These are phyloP conservation scores for Pleurotus djamor DNA, from an alignment of 768 basidiomycete genomes.

Conservation along the genomic window DNA sequence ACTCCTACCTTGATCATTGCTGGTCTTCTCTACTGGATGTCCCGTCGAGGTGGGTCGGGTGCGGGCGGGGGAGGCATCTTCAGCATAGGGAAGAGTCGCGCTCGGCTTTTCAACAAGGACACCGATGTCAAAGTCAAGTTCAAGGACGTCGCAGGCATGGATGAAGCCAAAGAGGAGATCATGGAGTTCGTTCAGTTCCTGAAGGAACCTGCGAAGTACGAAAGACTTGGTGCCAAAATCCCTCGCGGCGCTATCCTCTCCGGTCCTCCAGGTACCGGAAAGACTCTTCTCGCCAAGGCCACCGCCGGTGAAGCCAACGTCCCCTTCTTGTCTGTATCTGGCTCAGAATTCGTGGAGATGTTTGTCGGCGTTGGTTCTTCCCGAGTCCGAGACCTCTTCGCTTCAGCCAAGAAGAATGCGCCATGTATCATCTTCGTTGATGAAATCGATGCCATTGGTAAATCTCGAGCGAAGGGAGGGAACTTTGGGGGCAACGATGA, in stretches of 20 bases:
- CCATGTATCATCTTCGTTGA: conserved; percentile 99
- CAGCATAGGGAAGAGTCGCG: conserved; percentile 93
- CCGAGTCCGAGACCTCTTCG: conserved; percentile 95
- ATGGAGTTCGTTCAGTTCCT: conserved; percentile 99
- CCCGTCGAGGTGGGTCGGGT: conserved; percentile 62
- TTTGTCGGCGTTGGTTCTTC: conserved; percentile 99
- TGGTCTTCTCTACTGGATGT: conserved; percentile 88
- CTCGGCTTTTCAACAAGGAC: conserved; percentile 96
- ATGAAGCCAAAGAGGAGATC: conserved; percentile 99
- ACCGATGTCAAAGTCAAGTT: conserved; percentile 92
- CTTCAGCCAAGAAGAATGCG: conserved; percentile 95
- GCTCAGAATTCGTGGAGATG: conserved; percentile 99
- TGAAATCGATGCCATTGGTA: conserved; percentile 99
- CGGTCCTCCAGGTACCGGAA: conserved; percentile 97
- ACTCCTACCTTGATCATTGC: conserved; percentile 93
- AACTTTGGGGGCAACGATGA: conserved; percentile 88
- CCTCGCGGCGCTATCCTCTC: conserved; percentile 94
- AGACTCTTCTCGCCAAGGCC: conserved; percentile 96
- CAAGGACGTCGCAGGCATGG: conserved; percentile 98
- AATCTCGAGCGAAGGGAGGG: conserved; percentile 84
- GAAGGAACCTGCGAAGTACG: conserved; percentile 92
- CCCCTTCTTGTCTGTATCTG: conserved; percentile 97
- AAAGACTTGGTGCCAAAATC: conserved; percentile 97
- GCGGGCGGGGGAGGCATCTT: conserved; percentile 89
- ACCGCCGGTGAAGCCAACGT: conserved; percentile 98